Base-by-base conservation (phyloP, 2,329 filamentous ascomycete species). In the Penicillium sp. region DNA sequence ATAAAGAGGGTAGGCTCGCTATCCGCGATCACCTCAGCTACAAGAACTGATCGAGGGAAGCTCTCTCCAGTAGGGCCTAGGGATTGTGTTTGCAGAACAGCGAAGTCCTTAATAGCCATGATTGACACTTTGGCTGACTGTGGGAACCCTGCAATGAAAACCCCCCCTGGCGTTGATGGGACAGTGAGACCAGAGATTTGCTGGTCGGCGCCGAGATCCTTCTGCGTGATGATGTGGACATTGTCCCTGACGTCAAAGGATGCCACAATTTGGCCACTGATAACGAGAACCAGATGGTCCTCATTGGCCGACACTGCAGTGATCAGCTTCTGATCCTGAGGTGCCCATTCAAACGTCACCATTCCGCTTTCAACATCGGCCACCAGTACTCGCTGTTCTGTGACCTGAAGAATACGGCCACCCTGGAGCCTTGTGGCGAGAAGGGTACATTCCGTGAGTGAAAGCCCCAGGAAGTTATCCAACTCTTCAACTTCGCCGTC, bases 131-230 rank as follows among this genome's bases (percentile, higher is more conserved):
- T 84, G 6, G 90, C 89, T n/a, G 87, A 87, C 59, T 89, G 86
- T 85, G 93, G 97, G 74, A 95, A 94, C 1, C 91, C 92, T 16
- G 94, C 82, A 28, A 96, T 87, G 53, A 89, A 93, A 31, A 91
- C 77, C 46, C 84, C 79, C 5, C 81, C 77, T 14, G 87, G 77
- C 35, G 83, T 78, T 4, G 83, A 78, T 0, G 91, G 86, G 1
- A 94, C 82, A 44, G 93, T 86, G 10, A 97, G 80, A 65, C 92
- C 96, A 2, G 94, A 90, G 33, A 97, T 84, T 70, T 97, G 91
- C 61, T 91, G 88, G 33, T 85, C 80, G 16, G 82, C 76, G 1
- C 81, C 79, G 48, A 90, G 83, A 5, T 84, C 78, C 67, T 88
- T 87, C 57, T 84, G 76, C 5, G 80, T 78, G 5, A 83, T 76